These are phyloP conservation scores for Rhodosporidiobolus sp. DNA, from an alignment of 768 basidiomycete species.

Conservation along the genomic window DNA sequence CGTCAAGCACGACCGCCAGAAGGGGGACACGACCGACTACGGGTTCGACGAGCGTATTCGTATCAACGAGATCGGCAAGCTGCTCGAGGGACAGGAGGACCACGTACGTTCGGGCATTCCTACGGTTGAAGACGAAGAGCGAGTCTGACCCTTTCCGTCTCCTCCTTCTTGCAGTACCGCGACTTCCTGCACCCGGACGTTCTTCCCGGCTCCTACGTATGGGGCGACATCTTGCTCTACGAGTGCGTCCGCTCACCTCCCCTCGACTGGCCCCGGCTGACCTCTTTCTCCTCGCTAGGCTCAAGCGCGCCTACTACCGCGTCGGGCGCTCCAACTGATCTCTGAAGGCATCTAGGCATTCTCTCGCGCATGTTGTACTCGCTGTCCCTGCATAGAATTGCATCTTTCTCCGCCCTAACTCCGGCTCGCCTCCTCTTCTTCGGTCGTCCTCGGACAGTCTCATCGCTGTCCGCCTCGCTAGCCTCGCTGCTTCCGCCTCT, in stretches of 20 bases:
- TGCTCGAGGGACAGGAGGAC: constrained; percentile 35
- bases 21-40: constrained; percentile 20
- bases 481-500: neutral
- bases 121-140: neutral
- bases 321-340: constrained; percentile 11
- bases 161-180: constrained; percentile 11
- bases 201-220: constrained; percentile 29
- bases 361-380: neutral
- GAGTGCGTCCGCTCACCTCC: constrained; percentile 22
- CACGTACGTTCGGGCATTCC: constrained; percentile 10
- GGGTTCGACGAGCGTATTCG: constrained; percentile 40
- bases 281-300: neutral
- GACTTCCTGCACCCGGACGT: constrained; percentile 36
- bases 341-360: neutral
- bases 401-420: too few species aligned
- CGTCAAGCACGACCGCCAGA: neutral
- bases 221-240: constrained; percentile 39
- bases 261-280: neutral
- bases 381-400: neutral
- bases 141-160: neutral
- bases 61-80: constrained; percentile 34
- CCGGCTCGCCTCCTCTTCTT: too few species aligned
- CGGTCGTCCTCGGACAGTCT: too few species aligned
- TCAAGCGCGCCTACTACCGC: constrained; percentile 23
- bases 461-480: too few species aligned